Evolutionary conservation across 305 asterid genomes (phyloP).

Genomic region (Fraxinus latifolia): DNA sequence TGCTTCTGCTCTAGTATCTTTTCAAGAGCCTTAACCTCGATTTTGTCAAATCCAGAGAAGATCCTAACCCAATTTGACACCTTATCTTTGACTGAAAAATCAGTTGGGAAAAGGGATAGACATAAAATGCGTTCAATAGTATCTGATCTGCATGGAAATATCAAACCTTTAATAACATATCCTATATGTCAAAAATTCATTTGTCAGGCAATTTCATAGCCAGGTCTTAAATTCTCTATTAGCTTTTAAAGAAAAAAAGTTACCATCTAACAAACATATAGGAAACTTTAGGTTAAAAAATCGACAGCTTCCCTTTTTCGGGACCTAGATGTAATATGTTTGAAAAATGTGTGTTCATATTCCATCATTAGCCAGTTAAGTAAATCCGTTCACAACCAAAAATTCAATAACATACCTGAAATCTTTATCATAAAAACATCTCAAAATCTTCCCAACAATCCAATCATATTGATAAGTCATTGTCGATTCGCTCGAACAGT

Average conservation of each 20-base stretch:
- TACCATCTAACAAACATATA: conserved; percentile 14
- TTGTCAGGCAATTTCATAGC: not conserved
- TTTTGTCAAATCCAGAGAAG: conserved; percentile 79
- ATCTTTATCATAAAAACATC: conserved; percentile 98
- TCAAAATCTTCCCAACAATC: conserved; percentile 83
- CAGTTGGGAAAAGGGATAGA: conserved; percentile 71
- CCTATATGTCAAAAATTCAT: conserved; percentile 11
- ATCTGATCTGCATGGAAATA: conserved; percentile 73
- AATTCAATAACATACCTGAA: conserved; percentile 61
- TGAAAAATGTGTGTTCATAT: conserved; percentile 12
- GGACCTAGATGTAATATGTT: conserved; percentile 9
- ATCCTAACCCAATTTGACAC: conserved; percentile 70
- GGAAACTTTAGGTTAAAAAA: conserved; percentile 15
- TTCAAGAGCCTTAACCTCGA: conserved; percentile 93
- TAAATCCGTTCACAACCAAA: conserved; percentile 15
- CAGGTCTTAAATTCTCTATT: conserved; percentile 9
- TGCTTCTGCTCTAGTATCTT: conserved; percentile 95
- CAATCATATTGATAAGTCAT: conserved; percentile 66
- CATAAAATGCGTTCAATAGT: conserved; percentile 72
- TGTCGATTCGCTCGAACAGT: conserved; percentile 33
- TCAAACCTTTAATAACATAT: conserved; percentile 9
- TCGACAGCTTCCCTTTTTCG: not conserved
- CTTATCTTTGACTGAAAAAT: conserved; percentile 68
- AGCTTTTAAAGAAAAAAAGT: conserved; percentile 9
- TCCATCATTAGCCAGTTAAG: conserved; percentile 12